Evolutionary conservation across 2,329 filamentous ascomycete genomes (phyloP), one percentile per base, ranked within the genome.

Genomic region (Xenoacremonium recifei): DNA sequence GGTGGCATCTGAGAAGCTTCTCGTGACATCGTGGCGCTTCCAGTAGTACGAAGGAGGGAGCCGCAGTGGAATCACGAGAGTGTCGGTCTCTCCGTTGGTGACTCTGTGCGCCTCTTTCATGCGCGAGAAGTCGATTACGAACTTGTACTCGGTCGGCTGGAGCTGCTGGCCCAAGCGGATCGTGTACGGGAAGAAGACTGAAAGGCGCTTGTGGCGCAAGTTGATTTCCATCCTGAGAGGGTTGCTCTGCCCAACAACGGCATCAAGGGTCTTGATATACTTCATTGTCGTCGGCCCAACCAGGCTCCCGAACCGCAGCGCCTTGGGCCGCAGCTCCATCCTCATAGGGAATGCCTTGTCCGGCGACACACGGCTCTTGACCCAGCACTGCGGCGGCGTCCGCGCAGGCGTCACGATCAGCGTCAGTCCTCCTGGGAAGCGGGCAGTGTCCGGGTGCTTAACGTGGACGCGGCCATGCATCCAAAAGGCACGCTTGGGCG

Each of bases 251-350:
- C 41, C 41, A 5, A 34, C 7, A 4, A 42, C 37, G 3, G 42
- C 18, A 4, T 30, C 25, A n/a, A 63, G 23, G 1, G 54, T 51
- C 39, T 75, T 75, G 72, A 87, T 78, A 7, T 71, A 62, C 58
- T 83, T 76, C 72, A 90, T 80, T 0, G 69, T 68, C 3, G 64
- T 67, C 4, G 77, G 72, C 1, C 72, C 64, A 2, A 74, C 53
- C 64, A 81, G 72, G 30, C 80, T 68, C 0, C 87, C 86, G 51
- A 90, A 85, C 15, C 80, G 73, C 2, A 90, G 55, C 0, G 65
- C 67, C 2, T 59, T 53, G 3, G 76, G 68, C 2, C 61, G 54
- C 2, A 82, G 48, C 13, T 57, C 68, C 61, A 77, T 63, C 16
- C 56, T 57, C 17, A 57, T 45, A 2, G 63, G 61, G 32, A 67